Evolutionary conservation across 345 rosid species (phyloP).

Genomic region (Dovyalis caffra): DNA sequence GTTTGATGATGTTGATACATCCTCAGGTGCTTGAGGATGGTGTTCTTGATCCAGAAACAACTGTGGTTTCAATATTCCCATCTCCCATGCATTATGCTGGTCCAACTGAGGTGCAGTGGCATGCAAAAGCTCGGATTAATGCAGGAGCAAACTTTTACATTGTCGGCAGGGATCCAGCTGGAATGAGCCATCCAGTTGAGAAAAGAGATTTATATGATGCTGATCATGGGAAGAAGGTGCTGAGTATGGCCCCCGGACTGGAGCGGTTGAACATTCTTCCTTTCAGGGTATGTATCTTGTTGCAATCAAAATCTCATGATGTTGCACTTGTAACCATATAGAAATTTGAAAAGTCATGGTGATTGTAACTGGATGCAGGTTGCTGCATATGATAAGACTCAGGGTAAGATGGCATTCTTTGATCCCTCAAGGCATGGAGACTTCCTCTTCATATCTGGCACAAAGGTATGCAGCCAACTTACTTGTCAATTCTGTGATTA

Average conservation of each 20-base stretch:
- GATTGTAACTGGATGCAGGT: slow-evolving; percentile 44
- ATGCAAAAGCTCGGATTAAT: slow-evolving; percentile 94
- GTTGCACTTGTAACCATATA: neutral
- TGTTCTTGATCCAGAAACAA: slow-evolving; percentile 97
- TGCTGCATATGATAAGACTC: slow-evolving; percentile 92
- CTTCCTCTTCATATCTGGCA: slow-evolving; percentile 92
- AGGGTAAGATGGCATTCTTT: slow-evolving; percentile 97
- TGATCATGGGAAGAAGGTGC: slow-evolving; percentile 95
- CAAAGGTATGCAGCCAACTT: slow-evolving; percentile 56
- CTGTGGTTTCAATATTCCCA: slow-evolving; percentile 95
- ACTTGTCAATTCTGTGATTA: neutral
- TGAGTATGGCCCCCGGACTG: slow-evolving; percentile 96
- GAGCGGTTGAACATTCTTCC: slow-evolving; percentile 97
- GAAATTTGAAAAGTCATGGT: neutral
- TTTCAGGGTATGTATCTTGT: slow-evolving; percentile 59
- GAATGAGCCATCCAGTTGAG: slow-evolving; percentile 96
- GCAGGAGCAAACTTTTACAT: slow-evolving; percentile 99
- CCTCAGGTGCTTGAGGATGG: slow-evolving; percentile 93
- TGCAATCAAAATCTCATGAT: neutral
- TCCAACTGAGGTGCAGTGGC: slow-evolving; percentile 99
- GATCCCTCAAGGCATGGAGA: slow-evolving; percentile 90
- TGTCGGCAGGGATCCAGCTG: slow-evolving; percentile 99
- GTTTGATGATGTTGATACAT: slow-evolving; percentile 2
- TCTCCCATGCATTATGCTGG: slow-evolving; percentile 99
- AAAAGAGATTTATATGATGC: slow-evolving; percentile 95